These are phyloP conservation scores for Cryphonectria japonica DNA, from an alignment of 2,329 filamentous ascomycete species.

Conservation along the genomic window DNA sequence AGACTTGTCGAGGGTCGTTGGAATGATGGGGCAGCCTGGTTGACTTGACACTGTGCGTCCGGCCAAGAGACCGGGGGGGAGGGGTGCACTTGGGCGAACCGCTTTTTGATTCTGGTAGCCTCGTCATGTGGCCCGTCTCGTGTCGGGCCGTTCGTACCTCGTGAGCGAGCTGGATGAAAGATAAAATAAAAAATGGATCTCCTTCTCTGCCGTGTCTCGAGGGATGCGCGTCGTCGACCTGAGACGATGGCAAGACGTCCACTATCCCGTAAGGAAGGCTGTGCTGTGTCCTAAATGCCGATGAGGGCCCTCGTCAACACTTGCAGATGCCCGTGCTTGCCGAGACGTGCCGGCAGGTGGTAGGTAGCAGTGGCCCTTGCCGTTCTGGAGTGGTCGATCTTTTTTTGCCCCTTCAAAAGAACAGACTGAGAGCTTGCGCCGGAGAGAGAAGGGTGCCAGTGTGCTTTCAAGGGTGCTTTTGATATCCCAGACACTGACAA, in stretches of 20 bases:
- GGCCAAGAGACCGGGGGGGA: background rate
- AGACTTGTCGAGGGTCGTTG: background rate
- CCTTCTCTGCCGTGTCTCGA: background rate
- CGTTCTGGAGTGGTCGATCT: background rate
- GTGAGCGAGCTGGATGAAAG: background rate
- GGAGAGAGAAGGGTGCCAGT: background rate
- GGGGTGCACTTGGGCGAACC: background rate
- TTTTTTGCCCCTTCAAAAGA: background rate
- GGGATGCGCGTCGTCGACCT: background rate
- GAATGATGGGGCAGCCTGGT: constrained; percentile 1
- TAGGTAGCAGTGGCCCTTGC: background rate
- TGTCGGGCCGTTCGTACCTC: background rate
- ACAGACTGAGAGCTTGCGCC: too few species aligned
- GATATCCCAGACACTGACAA: constrained; percentile 2
- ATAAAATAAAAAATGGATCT: background rate
- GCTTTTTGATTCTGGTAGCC: constrained; percentile 3
- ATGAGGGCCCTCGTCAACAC: background rate
- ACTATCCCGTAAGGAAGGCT: background rate
- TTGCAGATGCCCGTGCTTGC: background rate
- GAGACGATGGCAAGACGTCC: constrained; percentile 8
- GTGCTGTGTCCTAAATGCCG: background rate
- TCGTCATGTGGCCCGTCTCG: constrained; percentile 8
- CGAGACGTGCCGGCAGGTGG: background rate
- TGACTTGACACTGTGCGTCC: background rate
- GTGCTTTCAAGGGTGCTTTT: background rate